These are phyloP conservation scores for Reutealis trisperma DNA, from an alignment of 345 rosid genomes.

Conservation along the genomic window DNA sequence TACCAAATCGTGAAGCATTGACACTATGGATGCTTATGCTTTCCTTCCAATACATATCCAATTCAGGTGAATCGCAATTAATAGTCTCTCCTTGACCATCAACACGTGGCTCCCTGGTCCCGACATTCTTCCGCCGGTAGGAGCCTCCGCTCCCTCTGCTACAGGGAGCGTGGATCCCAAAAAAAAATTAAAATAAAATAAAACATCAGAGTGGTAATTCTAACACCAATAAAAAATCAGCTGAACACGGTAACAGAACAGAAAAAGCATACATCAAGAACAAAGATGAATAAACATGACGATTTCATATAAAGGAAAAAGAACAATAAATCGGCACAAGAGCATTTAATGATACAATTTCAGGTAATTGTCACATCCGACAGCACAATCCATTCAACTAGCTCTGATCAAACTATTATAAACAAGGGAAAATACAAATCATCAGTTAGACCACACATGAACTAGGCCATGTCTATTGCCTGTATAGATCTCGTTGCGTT, in stretches of 20 bases:
- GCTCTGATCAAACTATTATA: background rate
- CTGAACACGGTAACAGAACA: background rate
- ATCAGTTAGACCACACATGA: conserved; percentile 86
- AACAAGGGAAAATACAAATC: background rate
- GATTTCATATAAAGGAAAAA: background rate
- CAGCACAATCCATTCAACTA: background rate
- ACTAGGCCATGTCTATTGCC: conserved; percentile 80
- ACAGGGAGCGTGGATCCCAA: no score
- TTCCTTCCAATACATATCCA: conserved; percentile 6
- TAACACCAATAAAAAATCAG: no score
- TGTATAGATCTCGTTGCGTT: conserved; percentile 89
- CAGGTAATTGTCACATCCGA: background rate
- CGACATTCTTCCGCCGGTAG: background rate
- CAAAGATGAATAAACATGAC: background rate
- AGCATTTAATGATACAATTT: background rate
- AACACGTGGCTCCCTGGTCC: background rate
- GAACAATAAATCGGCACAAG: conserved; percentile 5
- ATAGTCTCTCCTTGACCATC: background rate
- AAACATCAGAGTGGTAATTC: no score
- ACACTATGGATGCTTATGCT: background rate
- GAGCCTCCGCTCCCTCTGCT: no score
- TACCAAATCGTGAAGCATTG: conserved; percentile 7
- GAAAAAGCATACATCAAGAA: no score
- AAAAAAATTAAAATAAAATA: no score
- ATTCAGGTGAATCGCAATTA: background rate